These are phyloP conservation scores for Penicillium sp. DNA, from an alignment of 2,329 filamentous ascomycete genomes.

Conservation along the genomic window DNA sequence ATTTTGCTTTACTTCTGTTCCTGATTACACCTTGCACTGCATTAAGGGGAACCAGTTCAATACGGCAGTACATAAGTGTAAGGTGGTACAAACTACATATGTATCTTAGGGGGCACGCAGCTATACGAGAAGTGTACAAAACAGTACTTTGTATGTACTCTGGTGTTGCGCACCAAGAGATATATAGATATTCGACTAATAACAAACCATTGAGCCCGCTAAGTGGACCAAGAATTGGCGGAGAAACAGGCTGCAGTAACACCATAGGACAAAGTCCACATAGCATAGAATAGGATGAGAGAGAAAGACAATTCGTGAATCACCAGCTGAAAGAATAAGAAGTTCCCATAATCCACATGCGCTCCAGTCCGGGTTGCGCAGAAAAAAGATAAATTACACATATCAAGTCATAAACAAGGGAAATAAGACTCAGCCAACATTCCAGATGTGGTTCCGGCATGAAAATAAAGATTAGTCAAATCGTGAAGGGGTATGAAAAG, in stretches of 20 bases:
- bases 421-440: slow-evolving; percentile 17
- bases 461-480: slow-evolving; percentile 1
- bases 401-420: slow-evolving; percentile 19
- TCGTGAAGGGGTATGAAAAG: background rate
- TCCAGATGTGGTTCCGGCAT: slow-evolving; percentile 24
- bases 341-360: background rate
- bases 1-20: background rate
- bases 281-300: background rate
- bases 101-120: background rate
- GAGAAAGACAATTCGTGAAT: background rate
- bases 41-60: background rate
- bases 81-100: background rate
- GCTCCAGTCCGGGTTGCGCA: background rate
- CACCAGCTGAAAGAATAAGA: background rate
- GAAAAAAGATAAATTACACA: slow-evolving; percentile 21
- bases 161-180: background rate
- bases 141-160: background rate
- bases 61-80: background rate
- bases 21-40: background rate
- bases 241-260: background rate
- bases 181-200: background rate
- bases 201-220: background rate
- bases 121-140: background rate
- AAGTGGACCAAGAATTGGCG: background rate
- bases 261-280: background rate